phyloP scores from a whole-genome alignment of 2,329 filamentous ascomycete species.

The Penicillium sp. region DNA sequence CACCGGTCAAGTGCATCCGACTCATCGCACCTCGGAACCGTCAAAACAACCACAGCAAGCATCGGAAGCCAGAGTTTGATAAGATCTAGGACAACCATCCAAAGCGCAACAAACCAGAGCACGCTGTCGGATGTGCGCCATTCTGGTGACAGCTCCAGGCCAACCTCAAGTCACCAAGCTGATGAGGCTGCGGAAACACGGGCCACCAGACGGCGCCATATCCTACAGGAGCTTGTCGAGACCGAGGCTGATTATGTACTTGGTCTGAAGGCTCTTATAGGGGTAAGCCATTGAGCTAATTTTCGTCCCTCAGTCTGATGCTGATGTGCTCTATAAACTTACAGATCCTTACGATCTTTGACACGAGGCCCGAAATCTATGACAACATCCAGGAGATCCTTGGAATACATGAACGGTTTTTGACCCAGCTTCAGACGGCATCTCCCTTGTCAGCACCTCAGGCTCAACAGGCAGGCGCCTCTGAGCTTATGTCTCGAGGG shows the following conservation, averaged over 20 bases:
- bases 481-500: conserved; percentile 22
- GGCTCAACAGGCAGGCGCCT: conserved; percentile 14
- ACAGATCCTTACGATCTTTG: conserved; percentile 71
- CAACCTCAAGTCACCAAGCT: conserved; percentile 45
- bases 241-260: conserved; percentile 88
- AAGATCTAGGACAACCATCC: conserved; percentile 58
- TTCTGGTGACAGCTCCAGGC: conserved; percentile 57
- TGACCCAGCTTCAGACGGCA: conserved; percentile 67
- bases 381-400: conserved; percentile 76
- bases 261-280: conserved; percentile 80
- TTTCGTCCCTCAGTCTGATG: background rate
- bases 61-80: conserved; percentile 68
- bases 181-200: conserved; percentile 71
- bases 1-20: conserved; percentile 63
- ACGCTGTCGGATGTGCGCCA: conserved; percentile 63
- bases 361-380: conserved; percentile 72
- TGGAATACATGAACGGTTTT: conserved; percentile 76
- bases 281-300: conserved; percentile 54
- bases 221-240: conserved; percentile 78
- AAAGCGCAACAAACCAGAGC: conserved; percentile 53
- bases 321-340: conserved; percentile 27
- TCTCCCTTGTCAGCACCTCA: conserved; percentile 59
- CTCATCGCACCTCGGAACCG: conserved; percentile 72
- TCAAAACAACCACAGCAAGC: conserved; percentile 79
- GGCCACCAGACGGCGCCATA: conserved; percentile 69